Evolutionary conservation across 139 green algal species (phyloP), one percentile per base, ranked within the genome.

Genomic region (Chlorella sp.): DNA sequence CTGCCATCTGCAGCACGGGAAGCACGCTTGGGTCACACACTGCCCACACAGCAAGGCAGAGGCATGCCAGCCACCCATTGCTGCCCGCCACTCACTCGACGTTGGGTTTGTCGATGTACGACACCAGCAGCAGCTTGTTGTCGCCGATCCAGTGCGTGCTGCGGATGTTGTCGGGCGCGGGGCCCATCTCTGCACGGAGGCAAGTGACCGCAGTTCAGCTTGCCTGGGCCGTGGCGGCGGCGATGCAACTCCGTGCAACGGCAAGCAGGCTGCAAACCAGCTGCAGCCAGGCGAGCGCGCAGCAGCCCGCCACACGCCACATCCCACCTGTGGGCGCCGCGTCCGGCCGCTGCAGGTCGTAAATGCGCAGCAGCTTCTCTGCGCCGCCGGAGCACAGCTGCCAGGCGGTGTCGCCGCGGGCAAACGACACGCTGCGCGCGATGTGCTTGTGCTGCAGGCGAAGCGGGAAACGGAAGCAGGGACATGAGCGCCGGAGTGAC

Each of bases 321-420:
- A 26, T 20, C 24, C 95, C 84, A 76, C 86, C 81, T 16, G 82
- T 54, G 38, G 96, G 95, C 22, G 91, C 91, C 19, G 93, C 92
- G 0, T 95, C 94, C 0, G 93, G 92, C 54, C 88, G 87, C 17
- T 90, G 85, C 30, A 99, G 80, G 80, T 99, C 96, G 70, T 91
- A 99, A 2, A 99, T 81, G 20, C 97, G 94, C n/a, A 99, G 58
- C 51, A 96, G 72, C 89, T 98, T 98, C 81, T 99, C 96, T 38
- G 90, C 73, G 41, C 84, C 88, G 34, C 92, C 95, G 38, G 94
- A 97, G 26, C 90, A 87, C 34, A 98, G 88, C 75, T 83, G 89
- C 28, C 76, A 84, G 26, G 84, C 80, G 82, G 78, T 65, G 32
- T 54, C 32, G 20, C 84, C 88, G 3, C 82, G 85, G 14, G 93